Percentiles rank a stretch among this genome's conserved stretches.
phyloP scores from a whole-genome alignment of 768 basidiomycete genomes.

The Tylopilus intermedius region DNA sequence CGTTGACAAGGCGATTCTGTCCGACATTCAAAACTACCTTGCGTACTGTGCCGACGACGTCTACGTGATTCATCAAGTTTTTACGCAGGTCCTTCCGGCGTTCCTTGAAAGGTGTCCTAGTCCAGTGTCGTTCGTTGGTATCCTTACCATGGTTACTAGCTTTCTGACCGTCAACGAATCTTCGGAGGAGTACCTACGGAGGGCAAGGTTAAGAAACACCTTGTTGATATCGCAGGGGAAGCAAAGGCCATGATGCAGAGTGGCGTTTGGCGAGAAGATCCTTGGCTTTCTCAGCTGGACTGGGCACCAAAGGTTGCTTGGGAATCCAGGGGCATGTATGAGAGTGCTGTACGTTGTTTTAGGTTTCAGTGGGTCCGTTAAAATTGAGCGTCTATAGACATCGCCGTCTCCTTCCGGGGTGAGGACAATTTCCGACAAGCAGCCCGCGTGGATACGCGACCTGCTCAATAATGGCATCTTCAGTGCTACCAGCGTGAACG shows the following conservation, averaged over 20 bases:
- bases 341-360: conserved; percentile 19
- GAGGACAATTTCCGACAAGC: conserved; percentile 6
- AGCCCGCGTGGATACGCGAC: conserved; percentile 57
- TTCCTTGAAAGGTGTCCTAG: conserved; percentile 84
- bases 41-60: conserved; percentile 87
- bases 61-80: conserved; percentile 77
- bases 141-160: conserved; percentile 86
- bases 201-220: conserved; percentile 50
- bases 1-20: conserved; percentile 71
- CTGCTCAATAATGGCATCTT: conserved; percentile 43
- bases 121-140: conserved; percentile 89
- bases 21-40: conserved; percentile 68
- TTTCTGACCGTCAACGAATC: conserved; percentile 86
- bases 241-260: conserved; percentile 45
- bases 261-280: conserved; percentile 62
- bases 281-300: conserved; percentile 87
- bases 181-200: conserved; percentile 82
- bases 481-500: conserved; percentile 33
- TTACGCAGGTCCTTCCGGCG: conserved; percentile 65
- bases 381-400: conserved; percentile 7
- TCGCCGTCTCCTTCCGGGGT: background rate
- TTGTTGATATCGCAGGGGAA: conserved; percentile 66
- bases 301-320: conserved; percentile 86
- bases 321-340: conserved; percentile 57
- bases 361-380: background rate